Evolutionary conservation across 495 filamentous ascomycete species (phyloP), one percentile per base, ranked within the genome.

Genomic region (Staphylotrichum tortipilum): DNA sequence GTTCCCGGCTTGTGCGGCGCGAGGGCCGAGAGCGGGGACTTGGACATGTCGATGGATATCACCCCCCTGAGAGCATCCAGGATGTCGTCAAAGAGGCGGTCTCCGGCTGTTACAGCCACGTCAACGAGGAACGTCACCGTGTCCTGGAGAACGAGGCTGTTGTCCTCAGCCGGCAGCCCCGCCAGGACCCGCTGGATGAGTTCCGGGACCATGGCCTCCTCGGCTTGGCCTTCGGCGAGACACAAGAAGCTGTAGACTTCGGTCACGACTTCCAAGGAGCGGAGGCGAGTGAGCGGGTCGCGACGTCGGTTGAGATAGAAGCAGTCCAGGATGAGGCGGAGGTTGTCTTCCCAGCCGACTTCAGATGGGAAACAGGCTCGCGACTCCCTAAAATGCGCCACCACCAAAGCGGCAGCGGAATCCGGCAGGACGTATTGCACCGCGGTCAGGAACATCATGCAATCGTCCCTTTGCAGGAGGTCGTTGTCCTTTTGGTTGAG

Each of bases 361-460:
- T 81, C 81, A 4, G 82, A 86, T 21, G 86, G 88, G 49, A 81
- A 84, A 53, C 85, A 87, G 47, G 81, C 81, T 23, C 78, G 69
- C 46, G 78, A 76, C 51, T 82, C 73, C 24, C 68, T 68, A 50
- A 79, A 81, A 52, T 82, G 71, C 11, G 78, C 72, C 31, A 86
- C 71, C 21, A 86, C 66, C 7, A 79, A 58, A 26, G 72, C 68
- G 2, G 77, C 80, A 11, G 77, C 73, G 3, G 78, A 76, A 55
- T 86, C 73, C 5, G 77, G 78, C 17, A 85, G 68, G 23, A 74
- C 72, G 6, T 63, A 63, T 46, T 76, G 74, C 26, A 85, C 71
- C 41, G 76, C 70, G 44, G 78, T 67, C 57, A 89, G 86, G 61
- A 91, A 90, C 6, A 76, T 64, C 53, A 89, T 77, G 21, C 88